These are phyloP conservation scores for Solanum arcanum DNA, from an alignment of 257 asterid genomes.

Conservation along the genomic window DNA sequence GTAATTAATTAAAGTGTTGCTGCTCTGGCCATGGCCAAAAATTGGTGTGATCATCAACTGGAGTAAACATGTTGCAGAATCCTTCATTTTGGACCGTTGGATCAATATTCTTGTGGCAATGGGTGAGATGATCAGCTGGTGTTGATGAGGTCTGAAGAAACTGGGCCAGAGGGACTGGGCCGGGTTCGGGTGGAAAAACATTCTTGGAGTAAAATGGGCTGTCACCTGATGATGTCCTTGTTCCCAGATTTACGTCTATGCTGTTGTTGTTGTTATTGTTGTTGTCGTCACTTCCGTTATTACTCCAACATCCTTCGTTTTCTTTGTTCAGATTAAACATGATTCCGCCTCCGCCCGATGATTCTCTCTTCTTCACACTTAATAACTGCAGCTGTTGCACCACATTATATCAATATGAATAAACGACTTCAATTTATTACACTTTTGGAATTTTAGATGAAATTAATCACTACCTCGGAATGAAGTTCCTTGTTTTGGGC, in stretches of 20 bases:
- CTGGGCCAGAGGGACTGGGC: constrained; percentile 16
- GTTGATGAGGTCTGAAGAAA: constrained; percentile 28
- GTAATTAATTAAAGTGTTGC: constrained; percentile 27
- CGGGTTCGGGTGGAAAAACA: constrained; percentile 8
- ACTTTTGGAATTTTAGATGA: too few relatives aligned
- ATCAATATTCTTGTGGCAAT: constrained; percentile 10
- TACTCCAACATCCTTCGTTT: constrained; percentile 71
- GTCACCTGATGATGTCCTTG: constrained; percentile 3
- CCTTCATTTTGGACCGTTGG: constrained; percentile 31
- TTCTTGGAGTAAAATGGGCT: constrained; percentile 13
- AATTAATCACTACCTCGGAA: constrained; percentile 30
- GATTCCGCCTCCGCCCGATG: constrained; percentile 7
- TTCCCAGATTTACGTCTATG: constrained; percentile 40
- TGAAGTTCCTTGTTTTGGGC: constrained; percentile 62
- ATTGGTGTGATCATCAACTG: constrained; percentile 48
- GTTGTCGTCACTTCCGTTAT: constrained; percentile 59
- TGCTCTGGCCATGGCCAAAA: constrained; percentile 77
- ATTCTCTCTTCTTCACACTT: constrained; percentile 33
- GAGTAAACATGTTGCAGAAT: constrained; percentile 45
- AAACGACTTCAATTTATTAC: not conserved
- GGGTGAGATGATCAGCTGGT: constrained; percentile 9
- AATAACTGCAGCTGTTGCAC: constrained; percentile 35
- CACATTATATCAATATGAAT: too few relatives aligned
- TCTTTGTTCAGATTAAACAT: constrained; percentile 45
- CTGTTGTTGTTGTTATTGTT: constrained; percentile 18